phyloP scores from a whole-genome alignment of 192 early-diverging fungal species.

The Kickxella alabastrina region DNA sequence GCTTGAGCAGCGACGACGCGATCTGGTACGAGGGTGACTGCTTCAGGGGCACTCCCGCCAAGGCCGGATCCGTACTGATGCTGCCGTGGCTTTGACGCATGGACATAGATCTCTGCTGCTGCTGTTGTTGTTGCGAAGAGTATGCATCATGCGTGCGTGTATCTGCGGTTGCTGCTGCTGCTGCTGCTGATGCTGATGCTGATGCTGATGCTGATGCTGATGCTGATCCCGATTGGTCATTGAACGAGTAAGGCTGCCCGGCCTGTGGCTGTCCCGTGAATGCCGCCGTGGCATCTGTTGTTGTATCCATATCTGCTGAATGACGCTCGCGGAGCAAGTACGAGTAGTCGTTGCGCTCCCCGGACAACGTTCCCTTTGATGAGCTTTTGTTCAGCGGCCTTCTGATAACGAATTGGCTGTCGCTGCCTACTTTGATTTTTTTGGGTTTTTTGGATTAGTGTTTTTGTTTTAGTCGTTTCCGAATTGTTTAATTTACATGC shows the following conservation, averaged over 20 bases:
- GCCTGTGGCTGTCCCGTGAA: conserved; percentile 19
- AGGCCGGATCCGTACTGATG: conserved; percentile 11
- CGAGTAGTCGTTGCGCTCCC: conserved; percentile 46
- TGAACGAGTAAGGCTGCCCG: conserved; percentile 33
- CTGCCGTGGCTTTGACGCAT: conserved; percentile 39
- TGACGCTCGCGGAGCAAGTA: conserved; percentile 41
- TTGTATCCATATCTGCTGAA: conserved; percentile 13
- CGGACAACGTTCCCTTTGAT: conserved; percentile 7
- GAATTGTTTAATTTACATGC: no score
- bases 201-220: no score
- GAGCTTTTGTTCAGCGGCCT: conserved; percentile 12
- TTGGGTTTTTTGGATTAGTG: neutral
- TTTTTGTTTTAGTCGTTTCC: no score
- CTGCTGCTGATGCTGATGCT: no score
- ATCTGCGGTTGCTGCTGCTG: no score
- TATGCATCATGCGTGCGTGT: no score
- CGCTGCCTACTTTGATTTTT: conserved; percentile 8
- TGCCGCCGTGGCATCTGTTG: conserved; percentile 3
- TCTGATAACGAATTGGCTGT: conserved; percentile 1
- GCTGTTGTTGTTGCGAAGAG: no score
- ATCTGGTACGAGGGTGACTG: conserved; percentile 17
- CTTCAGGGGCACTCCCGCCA: neutral
- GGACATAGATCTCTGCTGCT: no score
- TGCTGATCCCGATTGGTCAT: no score
- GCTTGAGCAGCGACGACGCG: conserved; percentile 22